Base-by-base conservation (phyloP, 148 eudicot species). In the Talinum fruticosum region DNA sequence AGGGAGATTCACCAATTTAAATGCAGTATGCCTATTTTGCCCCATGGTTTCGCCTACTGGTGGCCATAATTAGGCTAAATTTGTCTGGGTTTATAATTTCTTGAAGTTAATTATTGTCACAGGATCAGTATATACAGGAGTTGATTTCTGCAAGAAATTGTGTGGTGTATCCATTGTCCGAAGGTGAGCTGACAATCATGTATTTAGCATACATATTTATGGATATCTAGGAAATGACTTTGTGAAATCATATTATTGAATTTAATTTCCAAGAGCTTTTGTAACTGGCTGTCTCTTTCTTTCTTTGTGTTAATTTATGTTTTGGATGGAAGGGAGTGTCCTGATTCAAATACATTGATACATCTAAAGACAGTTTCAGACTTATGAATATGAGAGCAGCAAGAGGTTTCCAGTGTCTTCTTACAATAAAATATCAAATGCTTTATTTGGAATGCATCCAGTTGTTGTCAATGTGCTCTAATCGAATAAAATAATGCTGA, bases 91-190 rank as follows among this genome's bases (percentile, higher is more conserved):
- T 62, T 28, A 28, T 62, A 62, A 28, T 10, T n/a, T 57, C 10
- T 61, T 3, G 66, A 28, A 62, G 66, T 66, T 75, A 76, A 72
- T 3, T 71, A 73, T n/a, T 77, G 38, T 49, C 85, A 75, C 96
- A 95, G 98, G 93, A 29, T 95, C 97, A 33, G 89, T 88, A 34
- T 95, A 95, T 74, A 88, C 87, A 59, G 98, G 98, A 77, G 98
- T 92, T 83, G 97, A 95, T 84, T 95, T 95, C 76, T 95, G 98
- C 89, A 95, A 95, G 85, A 95, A 92, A 84, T 76, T 95, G 69
- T 95, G 97, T 71, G 98, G 94, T 49, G 97, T 95, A 71, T 95
- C 98, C 73, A 89, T 95, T 83, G 80, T 95, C 77, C 87, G 98
- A 85, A 95, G 98, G 98, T 92, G 87, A 87, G 89, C 28, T 38